Evolutionary conservation across 768 basidiomycete species (phyloP), one percentile per base, ranked within the genome.

Genomic region (Boletus eberwhitei): DNA sequence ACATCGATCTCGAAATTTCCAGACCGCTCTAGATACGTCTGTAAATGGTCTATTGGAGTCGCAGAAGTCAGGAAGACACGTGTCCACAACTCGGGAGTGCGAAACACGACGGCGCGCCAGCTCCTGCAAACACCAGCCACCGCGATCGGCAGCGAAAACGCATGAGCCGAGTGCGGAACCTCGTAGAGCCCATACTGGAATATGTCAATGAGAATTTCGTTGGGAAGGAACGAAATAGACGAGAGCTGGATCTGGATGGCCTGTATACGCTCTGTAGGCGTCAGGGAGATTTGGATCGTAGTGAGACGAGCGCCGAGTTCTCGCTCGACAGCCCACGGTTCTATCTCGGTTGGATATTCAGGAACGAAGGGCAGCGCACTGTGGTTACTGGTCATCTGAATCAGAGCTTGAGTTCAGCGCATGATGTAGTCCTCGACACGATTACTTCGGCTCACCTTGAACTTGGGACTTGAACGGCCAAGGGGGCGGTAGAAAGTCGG

Each of bases 151-250:
- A 55, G 8, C 24, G 54, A 47, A 52, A 54, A 52, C 4, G 38
- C 40, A 21, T 21, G 24, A 11, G 52, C 22, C 3, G 45, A 52
- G 8, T 44, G 49, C 4, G 50, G 60, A 31, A 29, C n/a, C 3
- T 41, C 38, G 11, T 42, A n/a, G 13, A 54, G 24, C n/a, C 55
- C 59, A 40, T 19, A 39, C n/a, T 35, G 34, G 48, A 64, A 54
- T 44, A 60, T 54, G 29, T 48, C 42, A 26, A 53, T 36, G 29
- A 63, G 62, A 24, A 63, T 38, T 39, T 65, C 61, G 42, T 48
- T 62, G n/a, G 63, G 63, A 12, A 64, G 53, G n/a, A 50, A 41
- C 4, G 60, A 56, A 14, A 65, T 46, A 5, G 63, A 50, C 16
- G 63, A 62, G 31, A 64, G 42, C 37, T 63, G 60, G n/a, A 52